phyloP scores from a whole-genome alignment of 352 stramenopile genomes.

The Pythium dissotocum region DNA sequence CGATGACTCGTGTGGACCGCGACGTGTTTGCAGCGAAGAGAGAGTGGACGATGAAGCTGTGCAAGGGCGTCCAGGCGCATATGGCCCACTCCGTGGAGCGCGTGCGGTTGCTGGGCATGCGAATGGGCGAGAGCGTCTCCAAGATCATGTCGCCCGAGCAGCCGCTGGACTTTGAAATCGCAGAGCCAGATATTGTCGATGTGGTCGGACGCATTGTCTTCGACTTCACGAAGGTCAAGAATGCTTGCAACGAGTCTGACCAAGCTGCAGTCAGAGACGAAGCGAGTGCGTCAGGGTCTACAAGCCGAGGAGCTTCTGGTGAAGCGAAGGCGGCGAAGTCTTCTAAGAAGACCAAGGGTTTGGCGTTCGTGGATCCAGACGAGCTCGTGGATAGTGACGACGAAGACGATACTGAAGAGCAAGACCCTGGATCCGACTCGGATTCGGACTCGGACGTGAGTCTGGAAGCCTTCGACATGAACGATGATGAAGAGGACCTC shows the following conservation, averaged over 20 bases:
- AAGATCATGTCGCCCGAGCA: conserved; percentile 60
- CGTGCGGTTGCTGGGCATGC: conserved; percentile 65
- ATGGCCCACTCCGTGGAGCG: conserved; percentile 64
- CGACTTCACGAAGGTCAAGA: conserved; percentile 8
- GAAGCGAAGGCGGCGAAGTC: neutral
- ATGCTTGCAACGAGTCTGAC: neutral
- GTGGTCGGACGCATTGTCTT: conserved; percentile 2
- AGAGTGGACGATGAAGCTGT: conserved; percentile 69
- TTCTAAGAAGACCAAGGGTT: conserved; percentile 8
- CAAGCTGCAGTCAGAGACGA: neutral
- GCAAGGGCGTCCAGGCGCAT: conserved; percentile 72
- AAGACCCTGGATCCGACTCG: conserved; percentile 27
- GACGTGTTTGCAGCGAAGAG: conserved; percentile 26
- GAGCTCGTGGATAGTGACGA: conserved; percentile 59
- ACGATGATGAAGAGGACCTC: conserved; percentile 73
- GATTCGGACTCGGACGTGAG: conserved; percentile 73
- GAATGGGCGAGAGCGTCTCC: conserved; percentile 68
- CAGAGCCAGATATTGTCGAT: conserved; percentile 39
- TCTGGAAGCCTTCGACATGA: conserved; percentile 62
- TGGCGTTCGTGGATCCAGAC: conserved; percentile 55
- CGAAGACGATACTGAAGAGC: conserved; percentile 21
- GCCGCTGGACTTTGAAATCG: conserved; percentile 61
- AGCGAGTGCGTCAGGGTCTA: neutral
- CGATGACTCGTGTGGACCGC: conserved; percentile 35
- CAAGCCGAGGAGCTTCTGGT: neutral